Percentiles rank a stretch among this genome's conserved stretches.
These are phyloP conservation scores for Helotiales sp. DNA, from an alignment of 2,329 filamentous ascomycete species.

Conservation along the genomic window DNA sequence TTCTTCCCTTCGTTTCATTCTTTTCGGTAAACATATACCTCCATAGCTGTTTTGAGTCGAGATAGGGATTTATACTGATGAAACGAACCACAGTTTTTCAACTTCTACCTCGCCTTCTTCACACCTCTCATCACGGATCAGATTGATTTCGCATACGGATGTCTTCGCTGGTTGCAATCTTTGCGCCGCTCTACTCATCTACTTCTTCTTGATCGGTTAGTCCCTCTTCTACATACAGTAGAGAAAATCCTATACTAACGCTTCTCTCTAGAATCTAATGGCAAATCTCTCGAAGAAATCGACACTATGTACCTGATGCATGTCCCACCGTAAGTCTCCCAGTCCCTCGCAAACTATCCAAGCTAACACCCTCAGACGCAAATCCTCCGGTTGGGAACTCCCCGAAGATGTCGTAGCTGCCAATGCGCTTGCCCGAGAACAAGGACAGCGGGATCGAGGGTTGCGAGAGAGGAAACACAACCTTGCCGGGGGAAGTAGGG, in stretches of 20 bases:
- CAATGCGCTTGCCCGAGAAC: neutral
- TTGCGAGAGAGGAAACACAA: neutral
- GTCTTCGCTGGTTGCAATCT: constrained; percentile 77
- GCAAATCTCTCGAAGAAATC: constrained; percentile 35
- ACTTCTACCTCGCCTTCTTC: constrained; percentile 77
- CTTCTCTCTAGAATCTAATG: constrained; percentile 52
- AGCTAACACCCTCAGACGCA: neutral
- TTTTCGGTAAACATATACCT: too few species aligned
- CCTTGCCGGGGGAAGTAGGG: neutral
- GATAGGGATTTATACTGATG: neutral
- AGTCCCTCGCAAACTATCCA: neutral
- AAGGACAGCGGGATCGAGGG: neutral
- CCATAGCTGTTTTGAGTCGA: too few species aligned
- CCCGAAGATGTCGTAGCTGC: neutral
- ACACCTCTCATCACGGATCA: constrained; percentile 76
- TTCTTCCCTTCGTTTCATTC: neutral
- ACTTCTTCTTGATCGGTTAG: constrained; percentile 72
- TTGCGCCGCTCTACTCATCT: constrained; percentile 67
- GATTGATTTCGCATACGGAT: constrained; percentile 69
- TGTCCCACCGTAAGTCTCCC: constrained; percentile 45
- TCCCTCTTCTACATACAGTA: neutral
- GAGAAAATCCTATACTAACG: too few species aligned
- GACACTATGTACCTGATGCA: constrained; percentile 38
- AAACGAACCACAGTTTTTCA: constrained; percentile 62
- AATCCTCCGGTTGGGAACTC: neutral